Base-by-base conservation (phyloP, 2,329 filamentous ascomycete genomes). In the Cercospora sp. region DNA sequence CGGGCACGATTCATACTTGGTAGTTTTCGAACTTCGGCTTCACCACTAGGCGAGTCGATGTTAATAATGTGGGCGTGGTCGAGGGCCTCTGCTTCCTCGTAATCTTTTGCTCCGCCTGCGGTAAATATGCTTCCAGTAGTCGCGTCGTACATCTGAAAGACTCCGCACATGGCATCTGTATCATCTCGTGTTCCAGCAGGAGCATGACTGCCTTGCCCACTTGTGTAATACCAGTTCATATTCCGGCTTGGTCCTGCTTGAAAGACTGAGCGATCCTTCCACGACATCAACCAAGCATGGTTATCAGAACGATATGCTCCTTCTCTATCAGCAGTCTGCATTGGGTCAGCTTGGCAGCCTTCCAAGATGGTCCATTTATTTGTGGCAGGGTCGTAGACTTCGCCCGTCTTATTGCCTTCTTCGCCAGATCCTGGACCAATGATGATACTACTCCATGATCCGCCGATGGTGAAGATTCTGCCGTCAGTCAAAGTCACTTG, bases 201-300 rank as follows among this genome's bases (percentile, higher is more conserved):
- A 5, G 71, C 71, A 13, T 80, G 72, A 13, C 74, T 73, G 1
- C 86, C 86, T 33, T 74, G 76, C 9, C 81, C 83, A 1, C 71
- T 71, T 0, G 82, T 85, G 40, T 79, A 78, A 71, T 84, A 88
- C 87, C 87, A 89, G 73, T 88, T 83, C 83, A 87, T 87, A 1
- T 79, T 77, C 58, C 77, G 82, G 60, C 81, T 83, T 0, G 86
- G 86, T 0, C 86, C 86, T 1, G 84, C 86, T n/a, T 55, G 48
- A 6, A 87, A 86, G 8, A 86, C 80, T 81, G 83, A 86, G 10
- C 75, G 80, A 64, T 85, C 84, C 0, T 86, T 78, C 85, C 84
- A 87, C 23, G 48, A 55, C 48, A 55, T 28, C 7, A 55, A n/a
- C 48, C 48, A 55, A 30, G 74, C 84, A 71, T 87, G 85, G 70